Conservation (phyloP, 768 basidiomycete genomes). For the Hydnomerulius pinastri region DNA sequence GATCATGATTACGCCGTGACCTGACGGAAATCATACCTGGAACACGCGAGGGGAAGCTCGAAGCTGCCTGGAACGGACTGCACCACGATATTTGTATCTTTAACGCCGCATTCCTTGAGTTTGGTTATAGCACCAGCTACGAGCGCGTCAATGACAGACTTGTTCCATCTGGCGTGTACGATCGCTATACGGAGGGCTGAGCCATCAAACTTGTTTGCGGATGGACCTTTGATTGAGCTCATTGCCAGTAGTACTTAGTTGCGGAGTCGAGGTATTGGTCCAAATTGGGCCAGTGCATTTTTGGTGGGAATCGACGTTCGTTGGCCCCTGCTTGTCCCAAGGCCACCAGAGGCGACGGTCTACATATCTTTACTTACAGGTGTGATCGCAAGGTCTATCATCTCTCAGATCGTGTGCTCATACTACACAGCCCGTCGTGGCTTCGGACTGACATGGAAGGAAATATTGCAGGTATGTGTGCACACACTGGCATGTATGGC, state of each 20-base stretch:
- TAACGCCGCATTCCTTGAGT: conserved; percentile 84
- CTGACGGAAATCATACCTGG: conserved; percentile 58
- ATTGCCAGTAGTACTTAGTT: conserved; percentile 9
- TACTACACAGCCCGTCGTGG: neutral
- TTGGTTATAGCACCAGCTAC: conserved; percentile 77
- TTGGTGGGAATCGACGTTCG: conserved; percentile 21
- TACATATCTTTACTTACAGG: neutral
- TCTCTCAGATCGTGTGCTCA: too few species aligned
- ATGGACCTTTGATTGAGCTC: conserved; percentile 74
- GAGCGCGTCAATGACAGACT: conserved; percentile 80
- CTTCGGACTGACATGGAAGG: conserved; percentile 41
- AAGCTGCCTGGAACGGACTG: conserved; percentile 94
- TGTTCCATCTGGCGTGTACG: conserved; percentile 97
- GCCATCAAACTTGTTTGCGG: conserved; percentile 71
- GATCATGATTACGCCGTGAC: conserved; percentile 1
- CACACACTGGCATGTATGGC: conserved; percentile 1
- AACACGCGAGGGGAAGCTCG: conserved; percentile 87
- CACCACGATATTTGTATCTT: conserved; percentile 85
- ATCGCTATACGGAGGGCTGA: conserved; percentile 83
- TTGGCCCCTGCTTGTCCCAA: too few species aligned
- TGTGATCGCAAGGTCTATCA: neutral
- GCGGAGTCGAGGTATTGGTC: conserved; percentile 1
- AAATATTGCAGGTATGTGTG: conserved; percentile 51
- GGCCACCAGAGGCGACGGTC: too few species aligned
- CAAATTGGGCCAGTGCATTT: neutral